Percentiles rank a stretch among this genome's conserved stretches.
These are phyloP conservation scores for Larix kaempferi DNA, from an alignment of 75 land plant genomes.

Conservation along the genomic window DNA sequence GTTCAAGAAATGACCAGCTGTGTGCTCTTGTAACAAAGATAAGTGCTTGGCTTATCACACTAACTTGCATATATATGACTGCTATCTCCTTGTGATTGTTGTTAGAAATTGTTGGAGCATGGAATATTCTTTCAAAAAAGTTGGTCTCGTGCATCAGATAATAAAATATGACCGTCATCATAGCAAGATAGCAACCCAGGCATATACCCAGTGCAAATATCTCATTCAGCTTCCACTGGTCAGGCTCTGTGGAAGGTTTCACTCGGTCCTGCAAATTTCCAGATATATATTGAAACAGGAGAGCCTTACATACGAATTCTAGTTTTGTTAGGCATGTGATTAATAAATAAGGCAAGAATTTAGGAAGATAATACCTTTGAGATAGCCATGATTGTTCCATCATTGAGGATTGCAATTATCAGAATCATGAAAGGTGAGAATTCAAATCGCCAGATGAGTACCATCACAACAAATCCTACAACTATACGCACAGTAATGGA, in stretches of 20 bases:
- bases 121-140: conserved; percentile 31
- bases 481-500: conserved; percentile 39
- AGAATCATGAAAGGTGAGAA: conserved; percentile 81
- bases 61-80: conserved; percentile 34
- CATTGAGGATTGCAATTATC: conserved; percentile 76
- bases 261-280: conserved; percentile 36
- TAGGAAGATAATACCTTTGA: conserved; percentile 39
- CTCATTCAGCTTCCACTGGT: conserved; percentile 71
- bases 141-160: conserved; percentile 46
- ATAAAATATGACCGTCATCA: conserved; percentile 70
- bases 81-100: conserved; percentile 19
- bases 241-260: conserved; percentile 71
- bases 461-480: conserved; percentile 56
- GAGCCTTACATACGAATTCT: conserved; percentile 23
- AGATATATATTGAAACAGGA: conserved; percentile 20
- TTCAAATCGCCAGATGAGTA: conserved; percentile 71
- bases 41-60: conserved; percentile 40
- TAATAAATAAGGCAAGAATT: conserved; percentile 16
- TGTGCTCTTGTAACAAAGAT: conserved; percentile 33
- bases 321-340: conserved; percentile 29
- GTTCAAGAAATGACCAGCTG: conserved; percentile 26
- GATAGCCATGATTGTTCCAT: conserved; percentile 83
- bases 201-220: conserved; percentile 67
- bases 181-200: conserved; percentile 64
- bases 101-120: conserved; percentile 12